Base-by-base conservation (phyloP, 352 stramenopile species). In the Pythium aristosporum region DNA sequence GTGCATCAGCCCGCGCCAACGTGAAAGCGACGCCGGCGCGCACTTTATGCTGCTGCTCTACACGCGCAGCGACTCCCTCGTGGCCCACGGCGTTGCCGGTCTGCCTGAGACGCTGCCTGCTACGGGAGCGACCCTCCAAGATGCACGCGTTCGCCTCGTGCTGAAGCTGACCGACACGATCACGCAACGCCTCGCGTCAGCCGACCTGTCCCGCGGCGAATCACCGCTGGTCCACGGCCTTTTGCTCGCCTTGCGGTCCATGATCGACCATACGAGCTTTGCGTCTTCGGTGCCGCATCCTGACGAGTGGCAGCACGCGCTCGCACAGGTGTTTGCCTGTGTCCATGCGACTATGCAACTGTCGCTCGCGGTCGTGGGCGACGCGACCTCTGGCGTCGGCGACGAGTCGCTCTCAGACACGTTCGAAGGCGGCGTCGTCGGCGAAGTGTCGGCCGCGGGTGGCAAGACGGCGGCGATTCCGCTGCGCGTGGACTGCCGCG, bases 11-110 rank as follows among this genome's bases (percentile, higher is more conserved):
- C 80, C 85, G 37, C 80, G 83, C 15, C 85, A 94, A 60, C 80
- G 87, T 52, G 88, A 96, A 65, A 95, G 82, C 42, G 87, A 96
- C 49, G 82, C 86, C 23, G 88, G 88, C n/a, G 89, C 87, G 0
- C 77, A 94, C 41, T 91, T 96, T 51, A 88, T 97, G 62, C 80
- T 78, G 3, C 61, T 96, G 28, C 48, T 97, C 25, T 92, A 92
- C 59, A 77, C 83, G 37, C 80, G 74, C 25, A 89, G 85, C 49
- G 55, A 43, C 21, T 68, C 75, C 3, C 83, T 91, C 34, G 75
- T 77, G 11, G 69, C 54, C 1, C 70, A 87, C 28, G 57, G 34
- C 13, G 75, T 90, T 18, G 57, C 52, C 4, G 49, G 43, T 2
- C 23, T 65, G 32, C 48, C 56, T 4, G 11, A 36, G 16, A 2